Base-by-base conservation (phyloP, 495 filamentous ascomycete species). In the Penicillium crystallinum region DNA sequence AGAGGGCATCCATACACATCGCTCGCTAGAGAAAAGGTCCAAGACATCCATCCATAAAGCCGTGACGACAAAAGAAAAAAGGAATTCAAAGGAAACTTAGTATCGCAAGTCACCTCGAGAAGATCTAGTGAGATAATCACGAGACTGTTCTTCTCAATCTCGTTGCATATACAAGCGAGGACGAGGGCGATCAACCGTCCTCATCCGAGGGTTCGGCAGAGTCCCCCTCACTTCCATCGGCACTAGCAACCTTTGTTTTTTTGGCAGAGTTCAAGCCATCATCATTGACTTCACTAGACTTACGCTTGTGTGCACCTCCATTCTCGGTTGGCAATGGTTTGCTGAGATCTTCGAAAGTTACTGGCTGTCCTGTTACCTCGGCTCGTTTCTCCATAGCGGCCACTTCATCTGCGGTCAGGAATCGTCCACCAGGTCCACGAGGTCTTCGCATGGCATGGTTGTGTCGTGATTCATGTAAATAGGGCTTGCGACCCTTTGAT, bases 401-500 rank as follows among this genome's bases (percentile, higher is more conserved):
- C 17, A 97, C 93, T 65, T 98, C 93, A 36, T 99, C 93, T n/a
- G 93, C 92, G 0, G 93, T 99, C 70, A 99, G 70, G 78, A 99
- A 99, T 29, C 93, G 82, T 31, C 93, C 93, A 41, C 93, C 93
- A n/a, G 93, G 93, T 10, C 93, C 93, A 64, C 93, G 84, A 19
- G 93, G 93, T 56, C 93, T 80, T 33, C 95, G 82, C 93, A 99
- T 99, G 8, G 93, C 93, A 67, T 99, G 93, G 61, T 99, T 99
- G 64, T 99, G 93, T 58, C 93, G 80, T n/a, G 93, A 97, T 65
- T 99, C 93, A 72, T 99, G 93, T 31, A 99, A 78, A 58, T 99
- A 99, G 7, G 93, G 93, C 68, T 97, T 97, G 29, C 93, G 83
- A 19, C 92, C 91, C 70, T 97, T 99, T 34, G 86, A 93, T 6